Conservation (phyloP, 2,329 filamentous ascomycete genomes). For the Chaetomium sp. region DNA sequence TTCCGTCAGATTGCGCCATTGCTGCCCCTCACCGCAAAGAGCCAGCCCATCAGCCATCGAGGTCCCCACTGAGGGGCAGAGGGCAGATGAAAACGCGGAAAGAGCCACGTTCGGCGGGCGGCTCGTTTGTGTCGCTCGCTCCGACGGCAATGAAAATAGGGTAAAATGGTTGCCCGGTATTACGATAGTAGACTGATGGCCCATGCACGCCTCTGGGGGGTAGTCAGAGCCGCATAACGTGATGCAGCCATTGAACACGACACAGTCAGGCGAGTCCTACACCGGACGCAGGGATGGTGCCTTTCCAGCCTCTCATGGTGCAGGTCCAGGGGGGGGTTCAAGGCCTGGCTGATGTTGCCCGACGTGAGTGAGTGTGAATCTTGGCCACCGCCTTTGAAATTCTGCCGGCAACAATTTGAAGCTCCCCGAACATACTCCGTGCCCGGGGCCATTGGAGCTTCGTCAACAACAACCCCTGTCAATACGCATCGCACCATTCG, state of each 20-base stretch:
- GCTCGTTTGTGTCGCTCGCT: not conserved
- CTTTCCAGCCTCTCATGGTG: too few relatives aligned
- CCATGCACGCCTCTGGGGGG: too few relatives aligned
- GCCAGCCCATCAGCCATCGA: conserved; percentile 4
- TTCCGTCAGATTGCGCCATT: conserved; percentile 24
- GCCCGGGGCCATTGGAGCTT: too few relatives aligned
- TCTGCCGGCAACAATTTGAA: not conserved
- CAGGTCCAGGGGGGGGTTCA: too few relatives aligned
- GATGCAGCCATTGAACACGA: too few relatives aligned
- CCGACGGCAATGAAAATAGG: not conserved
- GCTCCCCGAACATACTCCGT: not conserved
- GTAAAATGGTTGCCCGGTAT: too few relatives aligned
- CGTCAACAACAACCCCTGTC: not conserved
- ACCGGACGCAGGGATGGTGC: too few relatives aligned
- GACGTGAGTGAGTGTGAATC: too few relatives aligned
- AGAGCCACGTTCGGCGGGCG: not conserved
- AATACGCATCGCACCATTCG: not conserved
- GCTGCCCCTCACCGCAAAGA: conserved; percentile 16
- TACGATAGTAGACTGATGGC: too few relatives aligned
- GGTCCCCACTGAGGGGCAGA: conserved; percentile 19
- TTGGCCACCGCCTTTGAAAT: conserved; percentile 1
- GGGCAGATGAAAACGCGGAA: conserved; percentile 1
- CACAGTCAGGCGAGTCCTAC: too few relatives aligned
- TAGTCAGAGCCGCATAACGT: too few relatives aligned
- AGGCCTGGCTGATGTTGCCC: too few relatives aligned